These are phyloP conservation scores for Fusarium begoniae DNA, from an alignment of 2,329 filamentous ascomycete species.

Conservation along the genomic window DNA sequence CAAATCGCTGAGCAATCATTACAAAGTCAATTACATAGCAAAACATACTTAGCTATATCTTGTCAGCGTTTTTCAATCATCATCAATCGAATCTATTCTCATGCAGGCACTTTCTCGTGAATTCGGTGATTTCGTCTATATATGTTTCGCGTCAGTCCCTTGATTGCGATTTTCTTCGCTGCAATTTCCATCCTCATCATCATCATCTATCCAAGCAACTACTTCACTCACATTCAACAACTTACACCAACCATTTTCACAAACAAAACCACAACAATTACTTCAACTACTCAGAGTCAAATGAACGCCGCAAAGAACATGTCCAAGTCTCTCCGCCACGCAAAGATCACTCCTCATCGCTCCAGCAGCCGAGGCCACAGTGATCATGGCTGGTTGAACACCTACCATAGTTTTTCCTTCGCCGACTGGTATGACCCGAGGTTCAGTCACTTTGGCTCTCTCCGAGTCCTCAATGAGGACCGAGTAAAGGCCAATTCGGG, in stretches of 20 bases:
- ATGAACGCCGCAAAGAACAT: conserved; percentile 58
- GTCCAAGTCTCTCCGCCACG: conserved; percentile 71
- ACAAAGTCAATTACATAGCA: conserved; percentile 26
- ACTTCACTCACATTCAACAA: conserved; percentile 35
- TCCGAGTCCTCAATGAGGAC: conserved; percentile 90
- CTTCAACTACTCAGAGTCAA: conserved; percentile 4
- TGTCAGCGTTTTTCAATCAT: conserved; percentile 42
- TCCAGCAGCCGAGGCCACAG: conserved; percentile 78
- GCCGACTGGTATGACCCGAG: conserved; percentile 74
- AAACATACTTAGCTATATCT: conserved; percentile 33
- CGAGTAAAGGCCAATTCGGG: conserved; percentile 77
- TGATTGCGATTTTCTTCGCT: conserved; percentile 49
- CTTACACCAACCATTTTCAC: conserved; percentile 32
- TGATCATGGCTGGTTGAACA: conserved; percentile 88
- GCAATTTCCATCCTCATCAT: conserved; percentile 51
- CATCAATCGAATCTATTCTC: conserved; percentile 21
- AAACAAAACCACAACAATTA: conserved; percentile 10
- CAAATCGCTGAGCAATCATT: conserved; percentile 41
- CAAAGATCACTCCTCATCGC: conserved; percentile 78
- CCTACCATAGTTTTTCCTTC: conserved; percentile 88
- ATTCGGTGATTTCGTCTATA: conserved; percentile 46
- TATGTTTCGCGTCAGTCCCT: conserved; percentile 50
- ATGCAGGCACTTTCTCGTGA: conserved; percentile 38
- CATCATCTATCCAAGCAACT: conserved; percentile 43
- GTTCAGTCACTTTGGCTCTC: conserved; percentile 75